These are phyloP conservation scores for Pelargonium myrrhifolium DNA, from an alignment of 441 rosid species.

Conservation along the genomic window DNA sequence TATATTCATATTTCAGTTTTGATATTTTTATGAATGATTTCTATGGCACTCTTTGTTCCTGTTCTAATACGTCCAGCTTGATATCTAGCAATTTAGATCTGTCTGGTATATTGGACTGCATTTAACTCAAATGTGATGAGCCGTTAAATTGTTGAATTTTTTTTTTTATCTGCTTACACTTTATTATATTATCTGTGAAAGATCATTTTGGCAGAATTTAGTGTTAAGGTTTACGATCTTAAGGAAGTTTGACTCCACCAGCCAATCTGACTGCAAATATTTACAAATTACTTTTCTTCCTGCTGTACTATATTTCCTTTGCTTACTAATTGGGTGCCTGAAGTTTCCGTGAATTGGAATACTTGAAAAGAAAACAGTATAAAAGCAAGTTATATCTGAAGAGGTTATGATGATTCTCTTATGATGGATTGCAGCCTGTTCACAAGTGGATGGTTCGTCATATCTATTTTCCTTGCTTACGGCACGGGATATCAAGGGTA, in stretches of 20 bases:
- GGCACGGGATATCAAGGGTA: slow-evolving; percentile 76
- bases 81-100: background rate
- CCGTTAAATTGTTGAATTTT: background rate
- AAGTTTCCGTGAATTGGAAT: background rate
- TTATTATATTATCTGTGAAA: background rate
- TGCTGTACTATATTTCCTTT: background rate
- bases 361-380: background rate
- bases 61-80: background rate
- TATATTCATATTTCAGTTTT: slow-evolving; percentile 17
- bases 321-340: background rate
- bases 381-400: background rate
- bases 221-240: background rate
- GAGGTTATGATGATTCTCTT: slow-evolving; percentile 22
- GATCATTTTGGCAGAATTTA: background rate
- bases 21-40: background rate
- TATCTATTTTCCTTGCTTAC: slow-evolving; percentile 83
- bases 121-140: background rate
- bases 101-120: background rate
- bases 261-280: background rate
- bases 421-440: slow-evolving; percentile 64
- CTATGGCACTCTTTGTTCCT: background rate
- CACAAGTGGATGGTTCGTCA: slow-evolving; percentile 99
- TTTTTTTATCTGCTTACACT: background rate
- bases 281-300: background rate
- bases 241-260: background rate